Base-by-base conservation (phyloP, 768 basidiomycete genomes). In the Suillus clintonianus region DNA sequence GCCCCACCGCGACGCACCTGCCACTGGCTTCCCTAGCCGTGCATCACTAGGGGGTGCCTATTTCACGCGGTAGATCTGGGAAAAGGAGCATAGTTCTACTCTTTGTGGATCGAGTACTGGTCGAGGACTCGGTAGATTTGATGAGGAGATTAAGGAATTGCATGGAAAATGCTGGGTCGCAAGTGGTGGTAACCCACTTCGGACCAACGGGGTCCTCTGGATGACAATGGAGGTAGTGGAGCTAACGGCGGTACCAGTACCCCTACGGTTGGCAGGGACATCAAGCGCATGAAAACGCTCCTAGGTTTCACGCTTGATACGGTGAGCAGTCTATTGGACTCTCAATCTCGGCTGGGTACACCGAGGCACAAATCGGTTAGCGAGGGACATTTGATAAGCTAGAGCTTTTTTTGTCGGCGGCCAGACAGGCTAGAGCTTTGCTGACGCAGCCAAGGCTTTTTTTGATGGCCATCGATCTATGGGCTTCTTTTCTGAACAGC, bases 11-110 rank as follows among this genome's bases (percentile, higher is more conserved):
- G 91, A 92, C 67, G 86, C 90, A 0, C 92, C 91, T 9, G 88
- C 87, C 0, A 67, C 72, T 27, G 89, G 90, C 15, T 91, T 85
- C 74, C 88, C 90, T 0, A 84, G 85, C 15, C 84, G 92, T 15
- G 89, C 86, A 1, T 82, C 89, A 0, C 78, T 94, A 4, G 92
- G 92, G 0, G 84, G 86, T 0, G 90, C 92, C 1, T 94, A 92
- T 70, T 78, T 91, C 47, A 92, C 92, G 34, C 83, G 93, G 9
- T 95, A 92, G 92, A 88, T 91, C 47, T 94, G 91, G 92, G 87
- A 90, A 47, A 83, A 86, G 67, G 89, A 91, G 61, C 77, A 79
- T 32, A 76, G 70, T 61, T 74, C 75, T 11, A 57, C 64, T 34
- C 55, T 64, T 17, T 69, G 72, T 30, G 71, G 69, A 9, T 70